A percentile compares a stretch with the other conserved stretches of the same genome.
Evolutionary conservation across 208 protist genomes (phyloP).

Genomic region (Crithidia acanthocephali): DNA sequence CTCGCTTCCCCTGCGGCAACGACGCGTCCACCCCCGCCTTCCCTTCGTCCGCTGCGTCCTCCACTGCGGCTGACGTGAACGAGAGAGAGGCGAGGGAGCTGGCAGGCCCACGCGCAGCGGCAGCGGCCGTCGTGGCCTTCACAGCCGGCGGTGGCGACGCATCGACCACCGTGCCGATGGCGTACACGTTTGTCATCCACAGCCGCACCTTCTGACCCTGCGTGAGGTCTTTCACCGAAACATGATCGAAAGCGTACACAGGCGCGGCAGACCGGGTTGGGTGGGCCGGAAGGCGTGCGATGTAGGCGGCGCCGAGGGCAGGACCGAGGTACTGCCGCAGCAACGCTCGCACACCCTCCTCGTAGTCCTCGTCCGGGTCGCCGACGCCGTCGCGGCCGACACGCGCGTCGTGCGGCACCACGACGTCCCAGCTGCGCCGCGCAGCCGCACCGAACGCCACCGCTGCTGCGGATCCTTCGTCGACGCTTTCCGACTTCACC

Average conservation of each 20-base stretch:
- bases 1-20: slow-evolving; percentile 17
- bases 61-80: neutral
- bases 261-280: slow-evolving; percentile 35
- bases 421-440: slow-evolving; percentile 60
- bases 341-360: slow-evolving; percentile 46
- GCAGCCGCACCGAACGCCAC: neutral
- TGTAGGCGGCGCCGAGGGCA: slow-evolving; percentile 44
- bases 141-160: slow-evolving; percentile 7
- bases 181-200: slow-evolving; percentile 91
- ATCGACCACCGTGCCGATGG: slow-evolving; percentile 58
- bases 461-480: neutral
- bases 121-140: neutral
- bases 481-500: neutral
- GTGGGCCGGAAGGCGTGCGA: slow-evolving; percentile 42
- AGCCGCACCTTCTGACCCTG: slow-evolving; percentile 81
- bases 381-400: slow-evolving; percentile 32
- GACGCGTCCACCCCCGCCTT: slow-evolving; percentile 14
- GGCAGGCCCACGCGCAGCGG: neutral
- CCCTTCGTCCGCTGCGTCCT: slow-evolving; percentile 3
- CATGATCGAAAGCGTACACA: slow-evolving; percentile 42
- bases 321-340: slow-evolving; percentile 69
- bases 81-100: neutral
- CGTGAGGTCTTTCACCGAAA: slow-evolving; percentile 37
- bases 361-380: slow-evolving; percentile 53
- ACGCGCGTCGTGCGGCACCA: slow-evolving; percentile 76